Conservation (phyloP, 2,329 filamentous ascomycete genomes). For the Gnomoniopsis sp. region DNA sequence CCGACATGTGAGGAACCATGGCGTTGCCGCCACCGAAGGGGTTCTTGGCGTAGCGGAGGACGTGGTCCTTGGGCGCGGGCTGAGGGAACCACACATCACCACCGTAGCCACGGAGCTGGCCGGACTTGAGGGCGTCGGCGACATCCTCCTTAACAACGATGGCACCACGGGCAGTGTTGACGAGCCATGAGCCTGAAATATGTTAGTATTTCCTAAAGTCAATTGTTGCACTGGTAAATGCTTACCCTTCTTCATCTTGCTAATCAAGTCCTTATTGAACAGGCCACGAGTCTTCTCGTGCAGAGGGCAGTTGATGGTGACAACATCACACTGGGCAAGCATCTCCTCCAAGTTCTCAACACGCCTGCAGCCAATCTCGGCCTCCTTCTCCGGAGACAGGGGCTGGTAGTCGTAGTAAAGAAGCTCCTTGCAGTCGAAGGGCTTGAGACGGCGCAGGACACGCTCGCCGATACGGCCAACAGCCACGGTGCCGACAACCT, state of each 20-base stretch:
- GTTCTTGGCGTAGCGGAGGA: constrained; percentile 88
- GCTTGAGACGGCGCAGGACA: constrained; percentile 90
- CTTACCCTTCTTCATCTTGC: constrained; percentile 96
- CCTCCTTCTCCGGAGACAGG: constrained; percentile 77
- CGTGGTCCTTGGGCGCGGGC: constrained; percentile 90
- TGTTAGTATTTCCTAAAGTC: not conserved
- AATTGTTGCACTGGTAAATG: constrained; percentile 1
- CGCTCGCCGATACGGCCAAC: constrained; percentile 98
- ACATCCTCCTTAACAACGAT: constrained; percentile 99
- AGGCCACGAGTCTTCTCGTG: constrained; percentile 96
- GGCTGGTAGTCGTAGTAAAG: constrained; percentile 99
- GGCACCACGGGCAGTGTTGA: constrained; percentile 98
- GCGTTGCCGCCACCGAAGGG: constrained; percentile 96
- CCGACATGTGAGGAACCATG: constrained; percentile 99
- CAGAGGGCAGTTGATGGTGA: constrained; percentile 99
- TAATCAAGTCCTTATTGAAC: constrained; percentile 98
- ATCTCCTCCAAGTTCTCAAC: constrained; percentile 91
- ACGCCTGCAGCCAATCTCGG: constrained; percentile 91
- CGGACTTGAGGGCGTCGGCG: constrained; percentile 84
- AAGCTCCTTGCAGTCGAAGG: constrained; percentile 99
- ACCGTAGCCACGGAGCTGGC: constrained; percentile 86
- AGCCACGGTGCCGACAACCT: constrained; percentile 96
- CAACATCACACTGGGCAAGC: constrained; percentile 88
- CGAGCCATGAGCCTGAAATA: constrained; percentile 75
- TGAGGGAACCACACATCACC: constrained; percentile 97